Percentiles rank a stretch among this genome's conserved stretches.
Evolutionary conservation across 768 basidiomycete genomes (phyloP).

Genomic region (Leccinum boreale): DNA sequence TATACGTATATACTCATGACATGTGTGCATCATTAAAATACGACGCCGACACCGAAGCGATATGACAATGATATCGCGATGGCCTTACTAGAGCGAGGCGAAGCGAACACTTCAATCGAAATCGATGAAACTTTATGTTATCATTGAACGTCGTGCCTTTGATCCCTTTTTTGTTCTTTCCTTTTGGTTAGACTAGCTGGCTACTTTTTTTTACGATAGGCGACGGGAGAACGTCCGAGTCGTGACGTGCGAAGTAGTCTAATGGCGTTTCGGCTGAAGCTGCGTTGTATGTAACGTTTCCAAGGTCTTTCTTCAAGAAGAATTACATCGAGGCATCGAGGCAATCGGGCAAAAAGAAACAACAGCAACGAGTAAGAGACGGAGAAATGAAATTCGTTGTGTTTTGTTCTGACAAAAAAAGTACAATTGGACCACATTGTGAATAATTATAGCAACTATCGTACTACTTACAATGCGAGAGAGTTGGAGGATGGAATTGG

Average conservation of each 20-base stretch:
- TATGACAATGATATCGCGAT: neutral
- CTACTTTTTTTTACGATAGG: neutral
- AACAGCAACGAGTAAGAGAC: neutral
- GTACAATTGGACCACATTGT: neutral
- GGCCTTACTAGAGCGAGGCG: neutral
- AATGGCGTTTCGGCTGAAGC: neutral
- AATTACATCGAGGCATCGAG: neutral
- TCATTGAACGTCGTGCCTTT: neutral
- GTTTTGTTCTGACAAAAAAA: neutral
- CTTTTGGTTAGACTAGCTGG: neutral
- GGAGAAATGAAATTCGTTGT: neutral
- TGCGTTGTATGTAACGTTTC: neutral
- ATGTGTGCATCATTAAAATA: neutral
- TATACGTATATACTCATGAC: neutral
- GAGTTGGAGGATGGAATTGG: neutral
- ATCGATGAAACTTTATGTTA: neutral
- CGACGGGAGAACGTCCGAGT: neutral
- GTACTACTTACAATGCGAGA: neutral
- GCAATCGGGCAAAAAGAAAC: neutral
- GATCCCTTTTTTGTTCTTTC: neutral
- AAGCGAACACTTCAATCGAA: neutral
- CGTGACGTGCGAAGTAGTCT: neutral
- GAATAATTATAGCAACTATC: neutral
- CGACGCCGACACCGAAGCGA: neutral
- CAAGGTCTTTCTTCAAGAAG: neutral